Evolutionary conservation across 768 basidiomycete species (phyloP).

Genomic region (Auriscalpium orientale): DNA sequence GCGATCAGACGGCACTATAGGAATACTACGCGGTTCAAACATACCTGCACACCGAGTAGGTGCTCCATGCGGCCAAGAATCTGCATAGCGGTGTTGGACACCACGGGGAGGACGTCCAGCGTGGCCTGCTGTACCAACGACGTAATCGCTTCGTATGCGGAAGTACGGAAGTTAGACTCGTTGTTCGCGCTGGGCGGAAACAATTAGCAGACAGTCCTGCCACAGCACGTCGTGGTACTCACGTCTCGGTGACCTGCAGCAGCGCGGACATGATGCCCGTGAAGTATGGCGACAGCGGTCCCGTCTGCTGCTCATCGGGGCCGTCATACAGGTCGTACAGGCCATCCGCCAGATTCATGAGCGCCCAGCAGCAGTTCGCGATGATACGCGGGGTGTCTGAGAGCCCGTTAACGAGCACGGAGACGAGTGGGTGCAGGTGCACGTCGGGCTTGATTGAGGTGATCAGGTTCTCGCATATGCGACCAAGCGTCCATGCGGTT

Average conservation of each 20-base stretch:
- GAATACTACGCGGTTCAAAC: constrained; percentile 13
- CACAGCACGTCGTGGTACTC: constrained; percentile 21
- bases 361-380: constrained; percentile 91
- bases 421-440: constrained; percentile 76
- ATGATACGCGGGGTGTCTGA: constrained; percentile 78
- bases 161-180: constrained; percentile 88
- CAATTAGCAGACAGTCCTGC: too few species aligned
- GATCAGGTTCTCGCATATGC: constrained; percentile 88
- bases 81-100: constrained; percentile 74
- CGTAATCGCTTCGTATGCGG: constrained; percentile 93
- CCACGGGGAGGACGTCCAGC: constrained; percentile 68
- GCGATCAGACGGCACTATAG: not conserved
- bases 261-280: constrained; percentile 81
- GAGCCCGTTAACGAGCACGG: constrained; percentile 76
- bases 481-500: constrained; percentile 94
- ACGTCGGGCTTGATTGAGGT: constrained; percentile 82
- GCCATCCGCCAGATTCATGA: constrained; percentile 94
- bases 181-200: constrained; percentile 52
- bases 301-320: constrained; percentile 43
- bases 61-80: constrained; percentile 90
- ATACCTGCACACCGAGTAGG: constrained; percentile 72
- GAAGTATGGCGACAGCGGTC: constrained; percentile 82
- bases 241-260: constrained; percentile 84
- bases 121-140: constrained; percentile 79
- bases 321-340: constrained; percentile 65